Evolutionary conservation across 352 stramenopile species (phyloP).

Genomic region (Pythium brachiatum): DNA sequence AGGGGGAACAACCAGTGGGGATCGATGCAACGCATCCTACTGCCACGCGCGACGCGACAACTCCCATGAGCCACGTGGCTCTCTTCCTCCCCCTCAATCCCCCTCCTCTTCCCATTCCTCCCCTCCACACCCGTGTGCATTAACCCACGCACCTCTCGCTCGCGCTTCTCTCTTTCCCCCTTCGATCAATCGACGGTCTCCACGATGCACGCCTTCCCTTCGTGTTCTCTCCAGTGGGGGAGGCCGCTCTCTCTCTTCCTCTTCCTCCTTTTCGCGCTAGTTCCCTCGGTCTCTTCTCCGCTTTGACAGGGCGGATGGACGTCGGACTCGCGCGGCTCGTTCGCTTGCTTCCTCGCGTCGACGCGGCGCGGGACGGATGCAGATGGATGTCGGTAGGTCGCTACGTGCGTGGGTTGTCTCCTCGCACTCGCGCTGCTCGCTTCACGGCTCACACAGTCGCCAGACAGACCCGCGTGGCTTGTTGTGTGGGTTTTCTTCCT

Average conservation of each 20-base stretch:
- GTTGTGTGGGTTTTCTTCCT: slow-evolving; percentile 29
- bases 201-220: background rate
- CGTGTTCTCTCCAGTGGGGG: background rate
- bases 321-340: background rate
- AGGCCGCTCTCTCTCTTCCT: background rate
- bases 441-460: slow-evolving; percentile 9
- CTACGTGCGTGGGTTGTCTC: background rate
- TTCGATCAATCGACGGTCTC: no score
- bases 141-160: slow-evolving; percentile 18
- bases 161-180: slow-evolving; percentile 5
- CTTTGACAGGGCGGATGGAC: background rate
- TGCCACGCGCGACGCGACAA: background rate
- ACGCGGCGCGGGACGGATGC: background rate
- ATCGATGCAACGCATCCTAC: background rate
- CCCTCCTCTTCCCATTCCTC: background rate
- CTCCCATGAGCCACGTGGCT: background rate
- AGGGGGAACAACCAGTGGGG: background rate
- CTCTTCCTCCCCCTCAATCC: background rate
- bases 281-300: background rate
- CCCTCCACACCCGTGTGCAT: background rate
- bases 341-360: background rate
- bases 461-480: slow-evolving; percentile 18
- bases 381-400: background rate
- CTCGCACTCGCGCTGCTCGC: background rate
- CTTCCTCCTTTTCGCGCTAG: background rate